Conservation (phyloP, 495 filamentous ascomycete genomes). For the Astrocystis sublimbata region DNA sequence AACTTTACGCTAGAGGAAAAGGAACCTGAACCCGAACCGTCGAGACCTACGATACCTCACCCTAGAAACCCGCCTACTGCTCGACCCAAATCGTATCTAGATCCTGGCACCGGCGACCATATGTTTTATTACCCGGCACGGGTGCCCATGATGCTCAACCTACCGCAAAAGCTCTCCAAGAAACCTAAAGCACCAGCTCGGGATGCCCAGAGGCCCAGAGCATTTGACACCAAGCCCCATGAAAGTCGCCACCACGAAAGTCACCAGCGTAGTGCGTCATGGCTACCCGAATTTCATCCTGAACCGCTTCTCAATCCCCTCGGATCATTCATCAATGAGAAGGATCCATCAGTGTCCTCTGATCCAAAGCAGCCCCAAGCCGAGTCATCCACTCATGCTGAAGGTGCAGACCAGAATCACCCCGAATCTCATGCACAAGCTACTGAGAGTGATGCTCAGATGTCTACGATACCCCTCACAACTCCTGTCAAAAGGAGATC, state of each 20-base stretch:
- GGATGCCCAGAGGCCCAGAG: slow-evolving; percentile 68
- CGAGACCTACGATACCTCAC: slow-evolving; percentile 22
- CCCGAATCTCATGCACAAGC: slow-evolving; percentile 11
- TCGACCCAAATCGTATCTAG: slow-evolving; percentile 60
- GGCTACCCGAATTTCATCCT: slow-evolving; percentile 49
- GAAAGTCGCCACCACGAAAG: slow-evolving; percentile 28
- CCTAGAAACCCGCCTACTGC: slow-evolving; percentile 34
- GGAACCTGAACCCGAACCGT: slow-evolving; percentile 18
- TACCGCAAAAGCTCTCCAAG: slow-evolving; percentile 85
- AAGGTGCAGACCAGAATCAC: slow-evolving; percentile 9
- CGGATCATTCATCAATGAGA: slow-evolving; percentile 19
- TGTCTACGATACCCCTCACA: slow-evolving; percentile 29
- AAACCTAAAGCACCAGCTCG: slow-evolving; percentile 58
- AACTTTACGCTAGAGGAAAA: slow-evolving; percentile 18
- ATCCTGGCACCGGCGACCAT: slow-evolving; percentile 65
- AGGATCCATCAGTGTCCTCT: slow-evolving; percentile 3
- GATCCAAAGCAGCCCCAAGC: neutral
- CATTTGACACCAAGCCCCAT: slow-evolving; percentile 50
- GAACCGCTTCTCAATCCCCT: slow-evolving; percentile 34
- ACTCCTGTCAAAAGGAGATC: slow-evolving; percentile 42
- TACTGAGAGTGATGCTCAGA: slow-evolving; percentile 18
- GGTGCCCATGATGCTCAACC: slow-evolving; percentile 88
- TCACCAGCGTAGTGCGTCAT: slow-evolving; percentile 34
- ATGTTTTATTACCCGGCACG: slow-evolving; percentile 97
- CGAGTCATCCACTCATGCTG: neutral